These are phyloP conservation scores for Haplographium delicatum DNA, from an alignment of 495 filamentous ascomycete species.

Conservation along the genomic window DNA sequence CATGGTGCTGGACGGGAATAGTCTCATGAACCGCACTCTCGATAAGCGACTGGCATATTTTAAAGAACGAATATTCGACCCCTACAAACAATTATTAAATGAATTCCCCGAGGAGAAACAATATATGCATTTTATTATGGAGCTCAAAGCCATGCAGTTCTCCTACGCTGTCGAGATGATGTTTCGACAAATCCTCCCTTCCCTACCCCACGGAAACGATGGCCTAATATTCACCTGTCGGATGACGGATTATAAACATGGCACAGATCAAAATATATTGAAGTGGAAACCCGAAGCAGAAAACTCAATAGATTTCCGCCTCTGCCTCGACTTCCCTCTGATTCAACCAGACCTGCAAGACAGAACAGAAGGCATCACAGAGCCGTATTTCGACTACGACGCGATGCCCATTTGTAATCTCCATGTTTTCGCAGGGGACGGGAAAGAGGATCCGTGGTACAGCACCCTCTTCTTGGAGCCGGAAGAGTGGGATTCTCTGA, in stretches of 20 bases:
- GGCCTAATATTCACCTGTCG: conserved; percentile 95
- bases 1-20: conserved; percentile 71
- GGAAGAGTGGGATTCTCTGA: conserved; percentile 79
- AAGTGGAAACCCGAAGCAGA: conserved; percentile 96
- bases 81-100: conserved; percentile 67
- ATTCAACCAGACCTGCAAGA: conserved; percentile 66
- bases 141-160: conserved; percentile 82
- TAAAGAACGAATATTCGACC: conserved; percentile 68
- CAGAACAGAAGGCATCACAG: conserved; percentile 51
- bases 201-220: conserved; percentile 86
- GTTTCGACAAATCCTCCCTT: conserved; percentile 79
- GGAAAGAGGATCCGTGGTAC: conserved; percentile 47
- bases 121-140: conserved; percentile 70
- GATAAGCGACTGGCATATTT: conserved; percentile 89
- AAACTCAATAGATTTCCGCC: conserved; percentile 88
- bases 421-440: conserved; percentile 28
- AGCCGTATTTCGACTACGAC: conserved; percentile 52
- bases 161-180: conserved; percentile 86
- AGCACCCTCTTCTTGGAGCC: conserved; percentile 63
- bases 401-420: conserved; percentile 45
- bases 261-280: conserved; percentile 86
- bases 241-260: conserved; percentile 74
- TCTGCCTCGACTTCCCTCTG: conserved; percentile 69
- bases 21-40: conserved; percentile 68
- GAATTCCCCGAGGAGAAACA: conserved; percentile 62